phyloP scores from a whole-genome alignment of 306 rosid species.

The Rosa lucieae region DNA sequence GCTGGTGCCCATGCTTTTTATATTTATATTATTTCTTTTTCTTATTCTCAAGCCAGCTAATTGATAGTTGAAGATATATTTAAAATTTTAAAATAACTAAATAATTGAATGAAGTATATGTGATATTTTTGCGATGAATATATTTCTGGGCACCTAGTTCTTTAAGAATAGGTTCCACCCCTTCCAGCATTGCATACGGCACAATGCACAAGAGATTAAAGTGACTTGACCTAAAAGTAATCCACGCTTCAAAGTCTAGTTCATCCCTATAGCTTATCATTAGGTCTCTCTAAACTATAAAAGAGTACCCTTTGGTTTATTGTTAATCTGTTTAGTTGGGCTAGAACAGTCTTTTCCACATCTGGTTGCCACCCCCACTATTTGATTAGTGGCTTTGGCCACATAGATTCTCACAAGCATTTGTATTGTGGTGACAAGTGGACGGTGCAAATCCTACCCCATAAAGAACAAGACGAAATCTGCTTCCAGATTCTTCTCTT shows the following conservation, averaged over 20 bases:
- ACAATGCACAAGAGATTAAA: neutral
- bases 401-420: slow-evolving; percentile 36
- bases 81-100: too few relatives aligned
- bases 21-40: too few relatives aligned
- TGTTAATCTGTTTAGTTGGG: neutral
- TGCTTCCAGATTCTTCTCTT: slow-evolving; percentile 28
- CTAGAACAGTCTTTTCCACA: slow-evolving; percentile 12
- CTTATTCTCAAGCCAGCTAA: too few relatives aligned
- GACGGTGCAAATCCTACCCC: slow-evolving; percentile 37
- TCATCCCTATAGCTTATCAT: neutral
- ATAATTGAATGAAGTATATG: too few relatives aligned
- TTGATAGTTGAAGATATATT: too few relatives aligned
- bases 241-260: neutral
- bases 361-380: slow-evolving; percentile 26
- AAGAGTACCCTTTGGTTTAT: neutral
- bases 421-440: slow-evolving; percentile 13
- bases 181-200: neutral
- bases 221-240: neutral
- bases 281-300: neutral
- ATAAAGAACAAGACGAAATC: slow-evolving; percentile 30
- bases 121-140: neutral
- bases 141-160: neutral
- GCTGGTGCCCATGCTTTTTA: too few relatives aligned
- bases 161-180: neutral
- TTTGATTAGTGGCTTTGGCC: slow-evolving; percentile 32